Conservation (phyloP, 2,329 filamentous ascomycete species). For the Fusarium nygamai region DNA sequence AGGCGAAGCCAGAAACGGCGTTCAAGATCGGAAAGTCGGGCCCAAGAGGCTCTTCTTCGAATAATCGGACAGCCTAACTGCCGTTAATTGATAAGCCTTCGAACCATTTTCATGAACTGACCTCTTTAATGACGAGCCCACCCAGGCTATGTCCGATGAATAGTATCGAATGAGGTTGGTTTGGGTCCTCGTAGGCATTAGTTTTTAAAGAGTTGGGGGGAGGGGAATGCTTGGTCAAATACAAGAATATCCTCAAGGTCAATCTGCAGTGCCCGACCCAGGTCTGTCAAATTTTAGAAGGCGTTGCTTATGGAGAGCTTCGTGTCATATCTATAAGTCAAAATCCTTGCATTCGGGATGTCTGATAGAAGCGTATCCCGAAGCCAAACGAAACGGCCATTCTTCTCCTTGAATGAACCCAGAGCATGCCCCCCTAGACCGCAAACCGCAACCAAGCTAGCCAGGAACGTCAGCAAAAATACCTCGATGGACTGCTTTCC, state of each 20-base stretch:
- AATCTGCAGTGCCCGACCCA: background rate
- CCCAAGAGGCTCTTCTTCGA: background rate
- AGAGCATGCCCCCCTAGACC: background rate
- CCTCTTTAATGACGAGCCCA: background rate
- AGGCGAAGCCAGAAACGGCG: background rate
- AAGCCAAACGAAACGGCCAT: background rate
- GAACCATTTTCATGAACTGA: rapidly evolving
- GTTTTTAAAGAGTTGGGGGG: rapidly evolving
- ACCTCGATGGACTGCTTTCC: rapidly evolving
- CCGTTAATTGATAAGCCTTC: rapidly evolving
- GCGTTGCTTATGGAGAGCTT: background rate
- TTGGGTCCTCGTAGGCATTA: rapidly evolving
- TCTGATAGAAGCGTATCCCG: background rate
- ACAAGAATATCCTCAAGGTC: background rate
- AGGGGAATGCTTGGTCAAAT: background rate
- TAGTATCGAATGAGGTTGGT: background rate
- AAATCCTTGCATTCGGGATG: background rate
- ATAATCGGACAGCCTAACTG: background rate
- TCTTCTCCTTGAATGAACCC: background rate
- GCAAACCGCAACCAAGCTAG: background rate
- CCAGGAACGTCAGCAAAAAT: rapidly evolving
- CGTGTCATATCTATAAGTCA: background rate
- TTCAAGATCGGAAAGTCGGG: rapidly evolving
- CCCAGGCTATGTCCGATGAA: background rate
- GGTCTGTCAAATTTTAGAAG: background rate